Evolutionary conservation across 495 filamentous ascomycete genomes (phyloP).

Genomic region (Hyaloscypha finlandica): DNA sequence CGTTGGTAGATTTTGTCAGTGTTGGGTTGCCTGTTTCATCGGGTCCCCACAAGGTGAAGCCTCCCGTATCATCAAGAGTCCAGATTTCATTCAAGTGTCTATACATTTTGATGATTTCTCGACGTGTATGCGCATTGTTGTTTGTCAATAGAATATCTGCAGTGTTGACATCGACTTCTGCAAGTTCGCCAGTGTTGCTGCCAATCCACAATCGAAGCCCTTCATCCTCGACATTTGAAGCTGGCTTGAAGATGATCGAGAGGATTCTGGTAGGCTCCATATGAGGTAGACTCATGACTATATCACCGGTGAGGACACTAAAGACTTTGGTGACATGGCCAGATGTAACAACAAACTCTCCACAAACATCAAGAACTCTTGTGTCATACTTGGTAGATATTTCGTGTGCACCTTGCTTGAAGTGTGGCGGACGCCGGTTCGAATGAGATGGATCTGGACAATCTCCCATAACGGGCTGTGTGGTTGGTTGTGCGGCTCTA

Average conservation of each 20-base stretch:
- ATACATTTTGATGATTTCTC: slow-evolving; percentile 84
- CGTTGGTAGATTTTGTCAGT: slow-evolving; percentile 63
- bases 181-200: slow-evolving; percentile 79
- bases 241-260: slow-evolving; percentile 83
- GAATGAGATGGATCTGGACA: slow-evolving; percentile 85
- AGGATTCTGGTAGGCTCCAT: slow-evolving; percentile 76
- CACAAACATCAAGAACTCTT: slow-evolving; percentile 81
- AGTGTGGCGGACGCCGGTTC: slow-evolving; percentile 79
- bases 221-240: slow-evolving; percentile 71
- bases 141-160: slow-evolving; percentile 67
- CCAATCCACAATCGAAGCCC: slow-evolving; percentile 89
- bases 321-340: slow-evolving; percentile 84
- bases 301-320: slow-evolving; percentile 79
- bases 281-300: slow-evolving; percentile 77
- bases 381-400: slow-evolving; percentile 84
- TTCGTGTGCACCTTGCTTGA: slow-evolving; percentile 66
- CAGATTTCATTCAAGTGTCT: slow-evolving; percentile 88
- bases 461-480: slow-evolving; percentile 42
- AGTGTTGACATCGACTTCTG: slow-evolving; percentile 78
- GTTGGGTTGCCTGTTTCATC: slow-evolving; percentile 75
- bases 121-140: slow-evolving; percentile 71
- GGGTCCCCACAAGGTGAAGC: slow-evolving; percentile 83
- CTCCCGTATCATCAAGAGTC: slow-evolving; percentile 90
- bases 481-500: slow-evolving; percentile 13
- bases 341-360: slow-evolving; percentile 81